Conservation (phyloP, 73 alveolate species). For the Paramecium octaurelia region DNA sequence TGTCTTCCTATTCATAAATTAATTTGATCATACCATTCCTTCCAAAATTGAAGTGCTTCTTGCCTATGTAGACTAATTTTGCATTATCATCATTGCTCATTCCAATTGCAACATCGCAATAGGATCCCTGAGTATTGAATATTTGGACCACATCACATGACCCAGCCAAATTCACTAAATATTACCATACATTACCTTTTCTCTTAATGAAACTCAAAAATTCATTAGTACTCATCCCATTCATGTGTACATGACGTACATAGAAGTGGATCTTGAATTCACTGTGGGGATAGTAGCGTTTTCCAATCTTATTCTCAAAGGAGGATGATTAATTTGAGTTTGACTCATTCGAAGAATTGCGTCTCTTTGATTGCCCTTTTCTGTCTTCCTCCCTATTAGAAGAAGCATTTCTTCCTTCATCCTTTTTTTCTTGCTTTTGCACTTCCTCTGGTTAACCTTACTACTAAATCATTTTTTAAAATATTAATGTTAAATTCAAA, state of each 20-base stretch:
- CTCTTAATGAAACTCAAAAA: not conserved
- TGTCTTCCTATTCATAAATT: not conserved
- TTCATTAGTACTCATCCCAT: slow-evolving; percentile 34
- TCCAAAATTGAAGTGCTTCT: slow-evolving; percentile 44
- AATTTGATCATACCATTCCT: not conserved
- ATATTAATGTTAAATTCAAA: slow-evolving; percentile 15
- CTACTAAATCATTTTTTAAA: not conserved
- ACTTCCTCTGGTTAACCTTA: not conserved
- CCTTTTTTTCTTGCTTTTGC: not conserved
- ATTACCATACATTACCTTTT: slow-evolving; percentile 18
- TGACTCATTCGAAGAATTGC: not conserved
- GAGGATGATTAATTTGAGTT: not conserved
- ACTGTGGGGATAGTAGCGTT: not conserved
- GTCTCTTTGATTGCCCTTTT: not conserved
- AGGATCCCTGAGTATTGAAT: not conserved
- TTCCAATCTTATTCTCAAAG: not conserved
- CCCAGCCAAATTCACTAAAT: slow-evolving; percentile 47
- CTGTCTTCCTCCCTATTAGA: not conserved
- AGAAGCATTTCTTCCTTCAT: not conserved
- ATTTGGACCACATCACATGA: slow-evolving; percentile 17
- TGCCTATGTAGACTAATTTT: slow-evolving; percentile 35
- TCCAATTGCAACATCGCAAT: slow-evolving; percentile 46
- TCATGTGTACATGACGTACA: slow-evolving; percentile 30
- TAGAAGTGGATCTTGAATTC: slow-evolving; percentile 40
- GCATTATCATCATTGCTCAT: slow-evolving; percentile 45